These are phyloP conservation scores for Ananas comosus DNA, from an alignment of 176 grass and related monocot genomes.

Conservation along the genomic window DNA sequence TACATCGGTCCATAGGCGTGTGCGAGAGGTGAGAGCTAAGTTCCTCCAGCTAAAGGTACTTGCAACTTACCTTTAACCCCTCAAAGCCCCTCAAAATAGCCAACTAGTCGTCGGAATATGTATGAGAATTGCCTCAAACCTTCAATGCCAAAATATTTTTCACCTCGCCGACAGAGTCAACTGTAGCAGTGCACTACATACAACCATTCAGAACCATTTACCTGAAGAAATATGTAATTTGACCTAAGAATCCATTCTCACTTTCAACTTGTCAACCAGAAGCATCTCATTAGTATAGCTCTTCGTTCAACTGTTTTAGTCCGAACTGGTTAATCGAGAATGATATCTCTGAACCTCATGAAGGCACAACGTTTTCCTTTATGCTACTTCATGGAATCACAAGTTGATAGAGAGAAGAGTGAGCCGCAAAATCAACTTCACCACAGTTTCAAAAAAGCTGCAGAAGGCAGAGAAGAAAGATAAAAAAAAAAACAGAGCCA, in stretches of 20 bases:
- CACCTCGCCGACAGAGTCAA: not conserved
- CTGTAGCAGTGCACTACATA: conserved; percentile 30
- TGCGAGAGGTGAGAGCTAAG: too few species aligned
- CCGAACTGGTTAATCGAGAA: conserved; percentile 26
- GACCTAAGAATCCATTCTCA: not conserved
- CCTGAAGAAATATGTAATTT: conserved; percentile 2
- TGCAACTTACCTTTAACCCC: conserved; percentile 30
- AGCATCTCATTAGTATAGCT: conserved; percentile 30
- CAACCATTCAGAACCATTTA: conserved; percentile 34
- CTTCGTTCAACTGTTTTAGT: conserved; percentile 34
- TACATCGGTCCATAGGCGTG: conserved; percentile 24
- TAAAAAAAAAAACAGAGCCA: too few species aligned
- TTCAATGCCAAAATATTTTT: conserved; percentile 33
- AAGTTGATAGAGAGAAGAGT: conserved; percentile 30
- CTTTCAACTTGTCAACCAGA: conserved; percentile 46
- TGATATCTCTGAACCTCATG: conserved; percentile 35
- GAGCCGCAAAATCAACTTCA: conserved; percentile 43
- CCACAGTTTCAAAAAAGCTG: conserved; percentile 40
- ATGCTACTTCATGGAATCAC: conserved; percentile 45
- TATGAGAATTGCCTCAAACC: conserved; percentile 43
- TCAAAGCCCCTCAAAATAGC: conserved; percentile 38
- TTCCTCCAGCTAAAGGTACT: too few species aligned
- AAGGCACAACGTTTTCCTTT: conserved; percentile 29
- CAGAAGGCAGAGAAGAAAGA: not conserved
- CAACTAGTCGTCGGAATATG: conserved; percentile 51